These are phyloP conservation scores for Jackrogersella minutella DNA, from an alignment of 495 filamentous ascomycete genomes.

Conservation along the genomic window DNA sequence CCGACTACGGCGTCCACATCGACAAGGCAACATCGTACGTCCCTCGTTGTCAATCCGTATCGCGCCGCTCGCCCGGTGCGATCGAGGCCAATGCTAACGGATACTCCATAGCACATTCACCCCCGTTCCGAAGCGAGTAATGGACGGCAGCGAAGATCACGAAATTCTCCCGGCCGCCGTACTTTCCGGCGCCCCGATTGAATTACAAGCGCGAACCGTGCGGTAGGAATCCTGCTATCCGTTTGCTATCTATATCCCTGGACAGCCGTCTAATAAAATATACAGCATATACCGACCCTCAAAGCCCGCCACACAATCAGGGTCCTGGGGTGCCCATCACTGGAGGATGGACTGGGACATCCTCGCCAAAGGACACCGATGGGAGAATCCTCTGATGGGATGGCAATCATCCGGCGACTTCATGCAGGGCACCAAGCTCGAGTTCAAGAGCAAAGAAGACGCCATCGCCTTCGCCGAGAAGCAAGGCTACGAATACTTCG, in stretches of 20 bases:
- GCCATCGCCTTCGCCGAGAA: constrained; percentile 96
- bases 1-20: constrained; percentile 78
- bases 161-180: constrained; percentile 79
- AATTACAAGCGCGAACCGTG: constrained; percentile 91
- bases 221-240: constrained; percentile 67
- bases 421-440: constrained; percentile 89
- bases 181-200: constrained; percentile 90
- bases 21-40: constrained; percentile 83
- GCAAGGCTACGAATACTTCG: constrained; percentile 99
- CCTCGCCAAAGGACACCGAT: constrained; percentile 82
- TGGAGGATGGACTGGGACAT: constrained; percentile 99
- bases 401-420: constrained; percentile 96
- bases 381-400: constrained; percentile 98
- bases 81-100: constrained; percentile 8
- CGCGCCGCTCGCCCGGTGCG: neutral
- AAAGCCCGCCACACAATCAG: constrained; percentile 95
- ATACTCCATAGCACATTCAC: constrained; percentile 74
- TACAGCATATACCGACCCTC: constrained; percentile 84
- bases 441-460: constrained; percentile 93
- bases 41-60: too few species aligned
- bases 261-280: constrained; percentile 25
- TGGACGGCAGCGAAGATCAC: constrained; percentile 88
- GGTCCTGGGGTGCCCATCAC: constrained; percentile 77
- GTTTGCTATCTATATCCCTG: neutral
- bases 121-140: constrained; percentile 83